Evolutionary conservation across 73 alveolate genomes (phyloP).

Genomic region (Paramecium octaurelia): DNA sequence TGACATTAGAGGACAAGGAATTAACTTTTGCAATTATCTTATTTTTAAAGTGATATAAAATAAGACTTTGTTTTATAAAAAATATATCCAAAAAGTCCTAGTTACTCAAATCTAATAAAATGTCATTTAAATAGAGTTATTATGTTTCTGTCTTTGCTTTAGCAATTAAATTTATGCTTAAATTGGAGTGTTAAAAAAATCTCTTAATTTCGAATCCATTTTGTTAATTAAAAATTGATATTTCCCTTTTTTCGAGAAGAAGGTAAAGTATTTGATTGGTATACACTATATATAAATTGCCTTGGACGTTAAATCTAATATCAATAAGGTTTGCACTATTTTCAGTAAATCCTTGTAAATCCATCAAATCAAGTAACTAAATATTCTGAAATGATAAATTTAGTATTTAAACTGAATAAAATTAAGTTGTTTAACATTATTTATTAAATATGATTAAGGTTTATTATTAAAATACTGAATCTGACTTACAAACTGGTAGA

Average conservation of each 20-base stretch:
- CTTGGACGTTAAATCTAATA: not conserved
- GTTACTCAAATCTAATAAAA: not conserved
- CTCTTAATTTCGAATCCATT: not conserved
- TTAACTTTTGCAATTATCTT: not conserved
- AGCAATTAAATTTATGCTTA: too few species aligned
- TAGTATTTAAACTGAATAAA: not conserved
- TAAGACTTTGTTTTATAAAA: not conserved
- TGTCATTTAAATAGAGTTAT: not conserved
- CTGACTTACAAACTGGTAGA: not conserved
- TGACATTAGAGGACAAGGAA: too few species aligned
- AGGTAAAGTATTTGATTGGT: not conserved
- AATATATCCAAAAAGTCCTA: not conserved
- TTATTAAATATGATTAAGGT: not conserved
- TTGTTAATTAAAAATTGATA: not conserved
- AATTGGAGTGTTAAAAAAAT: too few species aligned
- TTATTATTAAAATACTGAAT: not conserved
- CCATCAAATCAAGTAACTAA: not conserved
- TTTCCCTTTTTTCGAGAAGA: not conserved
- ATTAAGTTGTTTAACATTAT: not conserved
- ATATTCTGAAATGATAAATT: not conserved
- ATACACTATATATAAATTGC: not conserved
- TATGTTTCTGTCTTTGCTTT: not conserved
- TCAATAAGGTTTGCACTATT: not conserved
- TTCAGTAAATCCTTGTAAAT: not conserved
- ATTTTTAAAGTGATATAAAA: not conserved